phyloP scores from a whole-genome alignment of 345 rosid genomes.

The Balakata baccata region DNA sequence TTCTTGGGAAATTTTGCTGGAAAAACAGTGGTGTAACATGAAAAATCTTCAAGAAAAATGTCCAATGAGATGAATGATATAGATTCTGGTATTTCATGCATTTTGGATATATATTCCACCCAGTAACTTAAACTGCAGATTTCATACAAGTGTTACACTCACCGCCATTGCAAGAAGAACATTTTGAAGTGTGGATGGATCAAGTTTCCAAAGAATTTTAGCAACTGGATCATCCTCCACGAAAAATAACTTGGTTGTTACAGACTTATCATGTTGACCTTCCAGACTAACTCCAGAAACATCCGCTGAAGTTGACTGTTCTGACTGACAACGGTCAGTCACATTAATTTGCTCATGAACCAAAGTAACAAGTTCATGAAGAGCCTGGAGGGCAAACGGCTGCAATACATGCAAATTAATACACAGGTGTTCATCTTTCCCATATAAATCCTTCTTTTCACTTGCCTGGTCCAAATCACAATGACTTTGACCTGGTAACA shows the following conservation, averaged over 20 bases:
- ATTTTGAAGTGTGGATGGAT: slow-evolving; percentile 47
- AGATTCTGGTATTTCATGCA: background rate
- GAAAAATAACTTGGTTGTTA: slow-evolving; percentile 26
- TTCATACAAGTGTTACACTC: slow-evolving; percentile 30
- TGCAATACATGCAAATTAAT: slow-evolving; percentile 45
- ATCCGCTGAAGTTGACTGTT: slow-evolving; percentile 32
- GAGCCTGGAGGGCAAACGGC: slow-evolving; percentile 47
- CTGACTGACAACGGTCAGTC: slow-evolving; percentile 34
- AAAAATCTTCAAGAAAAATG: slow-evolving; percentile 13
- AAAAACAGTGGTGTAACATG: slow-evolving; percentile 23
- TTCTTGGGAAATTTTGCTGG: slow-evolving; percentile 86
- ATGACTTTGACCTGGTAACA: slow-evolving; percentile 34
- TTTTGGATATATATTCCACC: slow-evolving; percentile 15
- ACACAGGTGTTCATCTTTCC: slow-evolving; percentile 29
- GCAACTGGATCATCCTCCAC: slow-evolving; percentile 75
- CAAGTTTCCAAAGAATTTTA: slow-evolving; percentile 57
- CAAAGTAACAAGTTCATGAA: slow-evolving; percentile 68
- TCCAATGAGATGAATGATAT: background rate
- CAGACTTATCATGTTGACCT: slow-evolving; percentile 22
- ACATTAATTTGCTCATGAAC: slow-evolving; percentile 62
- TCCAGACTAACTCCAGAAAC: slow-evolving; percentile 29
- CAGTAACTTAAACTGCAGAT: slow-evolving; percentile 6
- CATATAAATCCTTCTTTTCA: slow-evolving; percentile 30
- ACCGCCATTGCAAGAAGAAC: slow-evolving; percentile 70
- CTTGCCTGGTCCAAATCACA: slow-evolving; percentile 24